Evolutionary conservation across 495 filamentous ascomycete genomes (phyloP).

Genomic region (Tuber borchii): DNA sequence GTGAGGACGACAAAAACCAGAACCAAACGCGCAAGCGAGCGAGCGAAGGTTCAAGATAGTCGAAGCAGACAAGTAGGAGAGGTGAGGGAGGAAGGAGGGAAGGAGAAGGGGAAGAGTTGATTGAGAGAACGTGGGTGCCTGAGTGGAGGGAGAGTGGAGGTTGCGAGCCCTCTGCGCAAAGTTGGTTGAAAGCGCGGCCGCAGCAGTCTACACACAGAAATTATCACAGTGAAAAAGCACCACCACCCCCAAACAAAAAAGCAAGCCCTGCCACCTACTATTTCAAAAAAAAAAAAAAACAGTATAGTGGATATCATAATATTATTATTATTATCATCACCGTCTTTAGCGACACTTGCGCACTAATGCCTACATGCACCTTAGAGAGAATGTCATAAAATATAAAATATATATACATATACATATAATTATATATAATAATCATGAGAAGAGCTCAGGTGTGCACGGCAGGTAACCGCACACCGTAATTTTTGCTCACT

Average conservation of each 20-base stretch:
- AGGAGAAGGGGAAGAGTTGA: conserved; percentile 9
- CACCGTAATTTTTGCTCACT: conserved; percentile 8
- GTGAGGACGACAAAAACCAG: conserved; percentile 11
- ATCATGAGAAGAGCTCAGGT: background rate
- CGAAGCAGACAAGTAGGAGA: conserved; percentile 8
- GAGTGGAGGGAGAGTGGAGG: conserved; percentile 33
- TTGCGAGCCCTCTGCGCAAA: conserved; percentile 27
- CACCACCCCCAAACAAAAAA: conserved; percentile 10
- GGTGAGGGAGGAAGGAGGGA: conserved; percentile 20
- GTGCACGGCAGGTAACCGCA: background rate
- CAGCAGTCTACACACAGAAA: background rate
- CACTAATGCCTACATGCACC: background rate
- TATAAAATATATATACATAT: background rate
- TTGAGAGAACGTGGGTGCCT: conserved; percentile 14
- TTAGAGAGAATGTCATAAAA: background rate
- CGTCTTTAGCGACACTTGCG: background rate
- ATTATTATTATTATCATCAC: background rate
- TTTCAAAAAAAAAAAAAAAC: background rate
- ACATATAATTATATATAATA: background rate
- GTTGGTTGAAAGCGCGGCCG: conserved; percentile 18
- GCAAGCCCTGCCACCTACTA: background rate
- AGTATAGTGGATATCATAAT: background rate
- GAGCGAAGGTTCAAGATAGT: conserved; percentile 18
- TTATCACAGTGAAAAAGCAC: conserved; percentile 9
- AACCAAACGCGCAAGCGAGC: conserved; percentile 15